Evolutionary conservation across 225 moss, liverwort and hornwort genomes (phyloP), one percentile per base, ranked within the genome.

Genomic region (Polytrichum formosum): DNA sequence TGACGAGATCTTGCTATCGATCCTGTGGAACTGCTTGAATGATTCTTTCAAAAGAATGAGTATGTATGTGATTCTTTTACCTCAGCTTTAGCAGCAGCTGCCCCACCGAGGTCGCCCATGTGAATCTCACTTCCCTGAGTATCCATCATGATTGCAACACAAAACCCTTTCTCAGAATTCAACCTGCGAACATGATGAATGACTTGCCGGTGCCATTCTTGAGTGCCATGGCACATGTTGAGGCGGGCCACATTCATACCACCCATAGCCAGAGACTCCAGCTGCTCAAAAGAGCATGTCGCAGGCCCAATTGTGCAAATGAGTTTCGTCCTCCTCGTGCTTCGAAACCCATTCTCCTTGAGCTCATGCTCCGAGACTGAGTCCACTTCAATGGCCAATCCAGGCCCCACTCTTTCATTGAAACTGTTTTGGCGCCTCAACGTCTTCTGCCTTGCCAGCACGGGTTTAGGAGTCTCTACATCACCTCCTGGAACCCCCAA

Each of bases 101-200:
- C 65, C 7, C 82, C 79, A 0, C 79, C 82, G 19, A 86, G 65
- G 26, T 82, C 85, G 65, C 85, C 85, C 77, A 80, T 82, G 65
- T 82, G 82, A 67, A 82, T 86, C 66, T 86, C 85, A 23, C 73
- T 82, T 20, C 82, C 91, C 74, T 94, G 88, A 0, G 93, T 94
- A 68, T 94, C 91, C 78, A 94, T 81, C 93, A 94, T 91, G 66
- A 91, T 74, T 6, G 91, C 88, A 5, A 91, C 90, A 65, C 79
- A 85, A 7, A 77, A 81, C 23, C 90, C 65, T 10, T 84, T 74
- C 75, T 86, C 86, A 53, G 88, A 84, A 62, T 94, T 94, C 10
- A 85, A 81, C 37, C 71, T 72, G 26, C 88, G 80, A 16, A 88
- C 78, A 6, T 74, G 78, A 10, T 80, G 79, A 18, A 94, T 90